Evolutionary conservation across 169 alveolate genomes (phyloP).

Genomic region (Plasmodium falciparum): DNA sequence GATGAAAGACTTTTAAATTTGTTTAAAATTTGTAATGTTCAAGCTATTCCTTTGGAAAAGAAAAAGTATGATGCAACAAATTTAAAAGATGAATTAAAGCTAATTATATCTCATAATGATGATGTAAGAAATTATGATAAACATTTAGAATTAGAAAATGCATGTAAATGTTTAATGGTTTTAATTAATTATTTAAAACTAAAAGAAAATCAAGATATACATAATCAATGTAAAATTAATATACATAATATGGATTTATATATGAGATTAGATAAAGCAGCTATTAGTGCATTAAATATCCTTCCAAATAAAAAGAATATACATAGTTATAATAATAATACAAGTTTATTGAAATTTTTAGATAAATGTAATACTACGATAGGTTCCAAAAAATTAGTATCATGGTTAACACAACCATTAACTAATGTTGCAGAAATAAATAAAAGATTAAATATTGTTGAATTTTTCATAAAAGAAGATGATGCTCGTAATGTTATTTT

Average conservation of each 20-base stretch:
- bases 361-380: slow-evolving; percentile 94
- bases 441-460: slow-evolving; percentile 95
- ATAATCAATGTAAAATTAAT: slow-evolving; percentile 79
- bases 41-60: slow-evolving; percentile 33
- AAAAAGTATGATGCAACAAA: slow-evolving; percentile 77
- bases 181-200: slow-evolving; percentile 79
- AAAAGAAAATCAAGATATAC: slow-evolving; percentile 74
- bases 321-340: slow-evolving; percentile 48
- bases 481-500: slow-evolving; percentile 83
- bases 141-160: slow-evolving; percentile 78
- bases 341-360: slow-evolving; percentile 89
- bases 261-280: slow-evolving; percentile 85
- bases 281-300: slow-evolving; percentile 83
- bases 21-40: slow-evolving; percentile 65
- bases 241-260: slow-evolving; percentile 80
- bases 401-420: slow-evolving; percentile 98
- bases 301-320: slow-evolving; percentile 77
- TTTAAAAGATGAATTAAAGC: slow-evolving; percentile 78
- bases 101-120: slow-evolving; percentile 78
- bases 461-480: slow-evolving; percentile 86
- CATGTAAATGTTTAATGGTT: slow-evolving; percentile 79
- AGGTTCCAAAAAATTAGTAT: slow-evolving; percentile 93
- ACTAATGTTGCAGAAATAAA: slow-evolving; percentile 91
- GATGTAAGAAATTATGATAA: slow-evolving; percentile 82
- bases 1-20: slow-evolving; percentile 69